These are phyloP conservation scores for Cercospora zeae-maydis DNA, from an alignment of 2,329 filamentous ascomycete genomes.

Conservation along the genomic window DNA sequence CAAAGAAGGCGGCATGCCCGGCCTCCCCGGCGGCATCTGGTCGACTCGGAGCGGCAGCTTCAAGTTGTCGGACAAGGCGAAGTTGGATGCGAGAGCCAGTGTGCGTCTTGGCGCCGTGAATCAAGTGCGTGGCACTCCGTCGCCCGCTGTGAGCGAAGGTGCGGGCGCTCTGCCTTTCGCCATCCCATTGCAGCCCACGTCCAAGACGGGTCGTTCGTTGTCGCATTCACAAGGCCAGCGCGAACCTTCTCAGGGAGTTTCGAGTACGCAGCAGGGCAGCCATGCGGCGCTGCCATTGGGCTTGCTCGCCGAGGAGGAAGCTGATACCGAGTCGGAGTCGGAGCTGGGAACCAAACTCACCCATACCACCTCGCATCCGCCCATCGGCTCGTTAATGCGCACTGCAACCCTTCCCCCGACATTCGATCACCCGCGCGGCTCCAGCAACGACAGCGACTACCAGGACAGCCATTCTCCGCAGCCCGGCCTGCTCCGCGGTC, in stretches of 20 bases:
- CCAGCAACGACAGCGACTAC: slow-evolving; percentile 23
- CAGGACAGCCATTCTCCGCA: slow-evolving; percentile 22
- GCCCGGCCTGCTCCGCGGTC: slow-evolving; percentile 17
- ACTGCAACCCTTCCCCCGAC: slow-evolving; percentile 32
- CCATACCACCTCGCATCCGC: slow-evolving; percentile 35
- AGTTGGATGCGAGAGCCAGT: slow-evolving; percentile 28
- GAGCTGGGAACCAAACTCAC: slow-evolving; percentile 28
- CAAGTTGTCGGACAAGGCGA: slow-evolving; percentile 32
- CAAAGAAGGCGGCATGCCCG: slow-evolving; percentile 37
- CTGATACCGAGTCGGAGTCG: slow-evolving; percentile 29
- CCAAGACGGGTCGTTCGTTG: slow-evolving; percentile 90
- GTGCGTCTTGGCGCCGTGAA: slow-evolving; percentile 36
- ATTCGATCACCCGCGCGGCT: slow-evolving; percentile 20
- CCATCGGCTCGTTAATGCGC: slow-evolving; percentile 31
- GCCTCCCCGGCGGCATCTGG: slow-evolving; percentile 42
- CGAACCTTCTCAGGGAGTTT: slow-evolving; percentile 21
- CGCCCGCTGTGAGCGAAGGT: slow-evolving; percentile 37
- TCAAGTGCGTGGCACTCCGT: slow-evolving; percentile 36
- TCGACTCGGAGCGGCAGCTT: slow-evolving; percentile 33
- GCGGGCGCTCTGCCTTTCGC: slow-evolving; percentile 70
- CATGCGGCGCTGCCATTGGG: slow-evolving; percentile 29
- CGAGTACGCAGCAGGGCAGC: slow-evolving; percentile 12
- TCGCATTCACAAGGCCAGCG: slow-evolving; percentile 70
- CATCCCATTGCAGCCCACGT: slow-evolving; percentile 83
- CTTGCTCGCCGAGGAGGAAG: slow-evolving; percentile 33